Base-by-base conservation (phyloP, 169 alveolate genomes). In the Plasmodium inui region DNA sequence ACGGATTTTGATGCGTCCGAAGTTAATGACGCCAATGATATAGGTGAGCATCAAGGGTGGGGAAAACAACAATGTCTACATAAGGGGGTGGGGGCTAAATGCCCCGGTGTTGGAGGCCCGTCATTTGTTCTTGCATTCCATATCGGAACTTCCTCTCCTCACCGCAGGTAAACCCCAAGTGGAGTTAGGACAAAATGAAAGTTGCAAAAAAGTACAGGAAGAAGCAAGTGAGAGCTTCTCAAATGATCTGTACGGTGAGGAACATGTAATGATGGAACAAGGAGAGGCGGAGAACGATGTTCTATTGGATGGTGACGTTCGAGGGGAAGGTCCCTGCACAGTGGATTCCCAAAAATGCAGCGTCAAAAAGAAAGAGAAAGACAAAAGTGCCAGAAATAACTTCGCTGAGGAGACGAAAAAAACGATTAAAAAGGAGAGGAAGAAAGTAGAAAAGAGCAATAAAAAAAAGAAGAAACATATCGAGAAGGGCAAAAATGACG, bases 371-470 rank as follows among this genome's bases (percentile, higher is more conserved):
- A 81, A 81, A 28, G 67, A 34, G 67, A 85, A 74, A 32, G 74
- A 37, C 50, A 74, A 74, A 74, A 74, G 67, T 22, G 26, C 10
- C 5, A 34, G n/a, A 53, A 85, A 53, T 73, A 74, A 57, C 46
- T 37, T 44, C 79, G 93, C 79, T 28, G 85, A 85, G 34, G 93
- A 85, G 41, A 76, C 57, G n/a, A 50, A 26, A 74, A 50, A 76
- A 85, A 76, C 32, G 81, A 85, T 85, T 74, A 37, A 85, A 53
- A 76, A 85, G 81, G 93, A 85, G 44, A 85, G 67, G 76, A 67
- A 71, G 7, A 70, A 72, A 57, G 2, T 55, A 82, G 72, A 70
- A 71, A 67, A 84, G 53, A 74, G 19, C 5, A 26, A 70, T 17
- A 57, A 71, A 44, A 84, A 84, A 76, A 78, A 74, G 57, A 74